These are phyloP conservation scores for Sinapis alba DNA, from an alignment of 441 rosid species.

Conservation along the genomic window DNA sequence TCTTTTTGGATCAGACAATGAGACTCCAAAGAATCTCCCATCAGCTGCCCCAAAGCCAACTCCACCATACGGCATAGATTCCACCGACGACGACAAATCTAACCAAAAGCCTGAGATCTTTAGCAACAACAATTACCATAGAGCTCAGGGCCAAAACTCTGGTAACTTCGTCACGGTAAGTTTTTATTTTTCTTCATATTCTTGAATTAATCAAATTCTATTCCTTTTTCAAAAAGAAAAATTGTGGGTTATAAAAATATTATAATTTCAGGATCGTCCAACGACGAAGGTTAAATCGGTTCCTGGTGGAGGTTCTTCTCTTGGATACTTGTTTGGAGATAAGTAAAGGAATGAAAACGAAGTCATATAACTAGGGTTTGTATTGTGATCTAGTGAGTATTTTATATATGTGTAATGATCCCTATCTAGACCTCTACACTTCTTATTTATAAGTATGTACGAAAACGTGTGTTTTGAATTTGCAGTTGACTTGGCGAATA, in stretches of 20 bases:
- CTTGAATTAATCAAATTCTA: not conserved
- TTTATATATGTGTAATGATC: not conserved
- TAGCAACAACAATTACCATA: constrained; percentile 58
- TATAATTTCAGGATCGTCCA: constrained; percentile 72
- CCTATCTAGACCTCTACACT: constrained; percentile 1
- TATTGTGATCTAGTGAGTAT: not conserved
- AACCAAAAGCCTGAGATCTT: constrained; percentile 36
- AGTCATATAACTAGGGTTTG: constrained; percentile 13
- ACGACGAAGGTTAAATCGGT: constrained; percentile 80
- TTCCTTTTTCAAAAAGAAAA: not conserved
- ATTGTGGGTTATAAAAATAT: not conserved
- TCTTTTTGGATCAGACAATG: constrained; percentile 65
- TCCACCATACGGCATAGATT: constrained; percentile 77
- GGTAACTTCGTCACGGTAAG: constrained; percentile 85
- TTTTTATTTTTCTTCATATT: constrained; percentile 4
- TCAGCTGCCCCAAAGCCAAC: constrained; percentile 44
- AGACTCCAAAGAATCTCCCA: constrained; percentile 49
- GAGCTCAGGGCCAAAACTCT: constrained; percentile 73
- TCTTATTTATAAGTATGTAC: not conserved
- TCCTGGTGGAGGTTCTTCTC: constrained; percentile 82
- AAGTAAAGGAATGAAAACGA: constrained; percentile 45
- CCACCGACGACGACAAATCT: constrained; percentile 34
- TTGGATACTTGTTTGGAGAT: constrained; percentile 82
- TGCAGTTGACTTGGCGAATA: constrained; percentile 9
- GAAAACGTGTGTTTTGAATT: constrained; percentile 21